These are phyloP conservation scores for Leishmania aethiopica DNA, from an alignment of 208 protist species.

Conservation along the genomic window DNA sequence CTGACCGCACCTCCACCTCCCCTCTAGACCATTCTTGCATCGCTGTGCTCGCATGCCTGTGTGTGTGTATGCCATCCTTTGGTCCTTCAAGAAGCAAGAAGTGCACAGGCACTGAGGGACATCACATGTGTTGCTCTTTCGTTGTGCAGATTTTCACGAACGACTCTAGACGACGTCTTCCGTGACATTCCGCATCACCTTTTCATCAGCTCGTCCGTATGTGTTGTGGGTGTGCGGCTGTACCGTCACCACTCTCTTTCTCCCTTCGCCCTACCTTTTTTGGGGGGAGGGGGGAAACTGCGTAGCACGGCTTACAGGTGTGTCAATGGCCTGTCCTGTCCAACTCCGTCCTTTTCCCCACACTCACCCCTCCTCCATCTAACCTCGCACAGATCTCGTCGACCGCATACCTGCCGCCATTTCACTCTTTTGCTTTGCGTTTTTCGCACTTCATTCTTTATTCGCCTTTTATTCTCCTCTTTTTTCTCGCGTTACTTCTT, in stretches of 20 bases:
- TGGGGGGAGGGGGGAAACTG: not conserved
- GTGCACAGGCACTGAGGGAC: not conserved
- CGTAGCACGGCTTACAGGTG: not conserved
- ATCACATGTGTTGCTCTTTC: not conserved
- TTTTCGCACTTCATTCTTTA: not conserved
- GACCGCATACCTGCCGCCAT: slow-evolving; percentile 16
- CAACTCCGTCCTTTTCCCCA: not conserved
- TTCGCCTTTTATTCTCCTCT: not conserved
- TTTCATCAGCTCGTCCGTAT: not conserved
- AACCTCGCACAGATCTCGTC: not conserved
- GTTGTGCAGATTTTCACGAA: not conserved
- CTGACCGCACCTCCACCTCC: not conserved
- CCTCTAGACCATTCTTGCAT: not conserved
- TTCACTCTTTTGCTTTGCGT: slow-evolving; percentile 5
- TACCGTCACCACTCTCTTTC: not conserved
- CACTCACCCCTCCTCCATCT: not conserved
- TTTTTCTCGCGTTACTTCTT: not conserved
- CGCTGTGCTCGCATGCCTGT: not conserved
- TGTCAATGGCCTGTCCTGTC: not conserved
- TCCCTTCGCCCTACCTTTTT: slow-evolving; percentile 1
- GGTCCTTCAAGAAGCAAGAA: not conserved
- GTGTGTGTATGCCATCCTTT: not conserved
- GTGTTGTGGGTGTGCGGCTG: slow-evolving; percentile 2
- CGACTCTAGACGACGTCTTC: not conserved
- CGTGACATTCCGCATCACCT: not conserved